Evolutionary conservation across 768 basidiomycete species (phyloP).

Genomic region (Pleurotus platypus): DNA sequence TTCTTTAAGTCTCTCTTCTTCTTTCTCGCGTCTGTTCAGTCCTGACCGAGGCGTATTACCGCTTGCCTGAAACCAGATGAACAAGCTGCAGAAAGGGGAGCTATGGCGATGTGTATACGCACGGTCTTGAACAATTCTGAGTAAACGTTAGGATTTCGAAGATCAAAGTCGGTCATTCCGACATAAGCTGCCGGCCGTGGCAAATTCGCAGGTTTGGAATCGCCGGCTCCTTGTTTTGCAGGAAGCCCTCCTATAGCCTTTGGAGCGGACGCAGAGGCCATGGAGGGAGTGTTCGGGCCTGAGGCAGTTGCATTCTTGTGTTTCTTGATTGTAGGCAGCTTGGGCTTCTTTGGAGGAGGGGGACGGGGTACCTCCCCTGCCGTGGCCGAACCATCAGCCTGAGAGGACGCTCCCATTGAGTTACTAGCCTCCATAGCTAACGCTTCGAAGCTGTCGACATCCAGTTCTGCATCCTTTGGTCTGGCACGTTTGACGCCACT

Average conservation of each 20-base stretch:
- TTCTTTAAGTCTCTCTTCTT: slow-evolving; percentile 70
- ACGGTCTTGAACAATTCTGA: slow-evolving; percentile 60
- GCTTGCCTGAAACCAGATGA: slow-evolving; percentile 27
- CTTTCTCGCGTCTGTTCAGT: slow-evolving; percentile 42
- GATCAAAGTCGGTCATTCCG: slow-evolving; percentile 55
- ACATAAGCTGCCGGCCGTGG: slow-evolving; percentile 35
- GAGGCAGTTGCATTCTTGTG: slow-evolving; percentile 33
- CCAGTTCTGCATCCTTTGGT: slow-evolving; percentile 21
- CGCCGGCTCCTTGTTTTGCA: slow-evolving; percentile 20
- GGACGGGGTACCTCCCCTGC: slow-evolving; percentile 28
- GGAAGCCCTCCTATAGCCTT: slow-evolving; percentile 15
- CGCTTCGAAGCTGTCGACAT: slow-evolving; percentile 24
- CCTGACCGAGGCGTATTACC: slow-evolving; percentile 42
- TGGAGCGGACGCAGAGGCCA: slow-evolving; percentile 19
- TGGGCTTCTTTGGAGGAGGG: slow-evolving; percentile 55
- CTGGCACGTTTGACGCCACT: slow-evolving; percentile 29
- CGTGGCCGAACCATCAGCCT: slow-evolving; percentile 12
- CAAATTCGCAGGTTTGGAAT: slow-evolving; percentile 20
- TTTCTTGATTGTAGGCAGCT: slow-evolving; percentile 69
- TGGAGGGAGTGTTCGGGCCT: slow-evolving; percentile 18
- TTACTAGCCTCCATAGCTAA: slow-evolving; percentile 28
- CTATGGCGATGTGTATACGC: slow-evolving; percentile 15
- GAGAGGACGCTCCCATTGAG: slow-evolving; percentile 21
- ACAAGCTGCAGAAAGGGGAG: neutral
- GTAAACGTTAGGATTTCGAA: slow-evolving; percentile 62